A percentile compares a stretch with the other conserved stretches of the same genome.
Evolutionary conservation across 257 asterid genomes (phyloP).

Genomic region (Coffea eugenioides): DNA sequence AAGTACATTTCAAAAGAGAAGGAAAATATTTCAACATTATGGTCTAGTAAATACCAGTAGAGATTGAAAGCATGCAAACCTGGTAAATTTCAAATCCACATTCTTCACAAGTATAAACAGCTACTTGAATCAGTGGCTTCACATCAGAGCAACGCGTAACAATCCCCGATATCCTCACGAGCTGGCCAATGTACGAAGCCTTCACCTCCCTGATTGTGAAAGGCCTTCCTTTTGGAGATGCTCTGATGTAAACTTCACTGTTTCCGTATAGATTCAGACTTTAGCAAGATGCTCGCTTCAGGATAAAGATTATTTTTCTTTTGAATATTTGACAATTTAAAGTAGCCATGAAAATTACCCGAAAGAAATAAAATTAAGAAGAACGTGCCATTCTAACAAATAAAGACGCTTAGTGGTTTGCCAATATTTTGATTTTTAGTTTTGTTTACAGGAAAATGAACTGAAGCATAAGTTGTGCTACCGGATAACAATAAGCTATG

Average conservation of each 20-base stretch:
- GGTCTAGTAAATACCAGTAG: neutral
- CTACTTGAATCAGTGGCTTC: slow-evolving; percentile 96
- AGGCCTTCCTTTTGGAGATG: slow-evolving; percentile 80
- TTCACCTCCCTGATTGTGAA: slow-evolving; percentile 94
- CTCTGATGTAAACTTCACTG: slow-evolving; percentile 91
- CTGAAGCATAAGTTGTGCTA: neutral
- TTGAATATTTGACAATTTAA: neutral
- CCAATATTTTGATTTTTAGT: neutral
- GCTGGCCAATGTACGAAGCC: slow-evolving; percentile 93
- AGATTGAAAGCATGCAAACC: slow-evolving; percentile 36
- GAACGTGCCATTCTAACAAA: neutral
- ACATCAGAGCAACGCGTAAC: slow-evolving; percentile 97
- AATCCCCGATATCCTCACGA: slow-evolving; percentile 84
- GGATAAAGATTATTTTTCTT: neutral
- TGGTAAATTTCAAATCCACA: slow-evolving; percentile 98
- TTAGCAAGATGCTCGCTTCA: neutral
- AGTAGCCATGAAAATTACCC: neutral
- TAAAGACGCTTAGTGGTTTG: neutral
- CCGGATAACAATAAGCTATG: neutral
- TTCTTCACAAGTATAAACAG: slow-evolving; percentile 96
- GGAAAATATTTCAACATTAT: neutral
- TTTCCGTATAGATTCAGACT: slow-evolving; percentile 24
- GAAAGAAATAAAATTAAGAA: neutral
- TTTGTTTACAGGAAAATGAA: neutral
- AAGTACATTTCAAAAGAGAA: neutral